Conservation (phyloP, 768 basidiomycete genomes). For the Lyophyllum semitale region DNA sequence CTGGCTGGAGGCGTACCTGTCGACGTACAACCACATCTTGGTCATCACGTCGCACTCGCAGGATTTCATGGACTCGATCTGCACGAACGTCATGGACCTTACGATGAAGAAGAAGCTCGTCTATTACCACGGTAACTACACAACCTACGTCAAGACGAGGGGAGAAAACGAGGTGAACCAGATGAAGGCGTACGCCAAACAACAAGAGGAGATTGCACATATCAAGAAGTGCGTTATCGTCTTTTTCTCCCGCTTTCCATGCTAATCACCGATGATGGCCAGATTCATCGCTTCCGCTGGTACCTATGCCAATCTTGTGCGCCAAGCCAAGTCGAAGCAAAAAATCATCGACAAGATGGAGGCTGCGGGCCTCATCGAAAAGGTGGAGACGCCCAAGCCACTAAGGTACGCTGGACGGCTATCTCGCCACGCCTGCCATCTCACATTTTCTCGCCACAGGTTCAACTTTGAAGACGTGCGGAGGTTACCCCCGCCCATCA, state of each 20-base stretch:
- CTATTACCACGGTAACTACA: slow-evolving; percentile 96
- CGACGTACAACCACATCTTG: slow-evolving; percentile 98
- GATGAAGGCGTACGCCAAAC: slow-evolving; percentile 99
- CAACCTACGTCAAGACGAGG: slow-evolving; percentile 96
- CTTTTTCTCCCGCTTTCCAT: neutral
- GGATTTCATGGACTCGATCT: slow-evolving; percentile 98
- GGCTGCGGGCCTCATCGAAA: slow-evolving; percentile 95
- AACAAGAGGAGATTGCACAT: slow-evolving; percentile 97
- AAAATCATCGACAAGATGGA: slow-evolving; percentile 99
- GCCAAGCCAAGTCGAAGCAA: slow-evolving; percentile 99
- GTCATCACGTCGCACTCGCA: slow-evolving; percentile 98
- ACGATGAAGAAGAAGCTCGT: slow-evolving; percentile 89
- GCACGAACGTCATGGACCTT: slow-evolving; percentile 98
- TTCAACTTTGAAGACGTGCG: slow-evolving; percentile 97
- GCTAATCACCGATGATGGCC: slow-evolving; percentile 11
- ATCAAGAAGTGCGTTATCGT: slow-evolving; percentile 82
- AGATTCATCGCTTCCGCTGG: slow-evolving; percentile 99
- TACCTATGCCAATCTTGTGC: slow-evolving; percentile 98
- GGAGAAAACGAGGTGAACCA: slow-evolving; percentile 98
- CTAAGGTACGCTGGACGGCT: slow-evolving; percentile 43
- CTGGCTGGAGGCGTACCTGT: slow-evolving; percentile 97
- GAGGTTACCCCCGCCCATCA: slow-evolving; percentile 94
- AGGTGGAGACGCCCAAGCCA: slow-evolving; percentile 72
- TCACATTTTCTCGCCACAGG: slow-evolving; percentile 17
- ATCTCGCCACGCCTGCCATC: neutral